phyloP scores from a whole-genome alignment of 768 basidiomycete genomes.

The Calocera cornea region DNA sequence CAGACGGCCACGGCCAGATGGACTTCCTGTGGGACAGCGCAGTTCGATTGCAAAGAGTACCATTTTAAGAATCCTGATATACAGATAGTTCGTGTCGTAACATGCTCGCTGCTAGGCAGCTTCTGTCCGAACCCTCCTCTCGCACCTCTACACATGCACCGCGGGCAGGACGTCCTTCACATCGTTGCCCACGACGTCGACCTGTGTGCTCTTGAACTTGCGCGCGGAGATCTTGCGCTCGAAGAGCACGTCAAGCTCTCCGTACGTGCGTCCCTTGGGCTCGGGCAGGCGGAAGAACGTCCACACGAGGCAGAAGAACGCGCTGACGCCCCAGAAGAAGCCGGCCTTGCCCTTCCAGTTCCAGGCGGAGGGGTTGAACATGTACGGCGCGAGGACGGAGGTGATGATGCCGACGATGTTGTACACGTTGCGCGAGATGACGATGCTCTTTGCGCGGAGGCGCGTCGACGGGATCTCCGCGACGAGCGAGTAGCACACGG shows the following conservation, averaged over 20 bases:
- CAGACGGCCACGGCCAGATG: no score
- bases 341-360: conserved; percentile 16
- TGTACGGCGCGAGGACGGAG: conserved; percentile 4
- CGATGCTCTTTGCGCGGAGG: conserved; percentile 24
- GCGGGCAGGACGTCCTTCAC: no score
- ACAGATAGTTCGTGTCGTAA: no score
- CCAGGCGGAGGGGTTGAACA: conserved; percentile 16
- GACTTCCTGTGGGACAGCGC: no score
- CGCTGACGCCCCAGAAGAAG: conserved; percentile 16
- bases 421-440: conserved; percentile 14
- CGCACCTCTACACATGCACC: no score
- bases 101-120: no score
- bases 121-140: no score
- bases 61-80: no score
- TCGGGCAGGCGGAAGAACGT: conserved; percentile 19
- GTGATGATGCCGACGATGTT: conserved; percentile 10
- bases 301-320: conserved; percentile 13
- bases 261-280: conserved; percentile 12
- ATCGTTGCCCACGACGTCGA: not conserved
- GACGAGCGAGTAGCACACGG: conserved; percentile 21
- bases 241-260: conserved; percentile 29
- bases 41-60: no score
- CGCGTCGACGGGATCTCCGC: conserved; percentile 22
- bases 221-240: conserved; percentile 21
- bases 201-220: conserved; percentile 14